A percentile compares a stretch with the other conserved stretches of the same genome.
phyloP scores from a whole-genome alignment of 108 stramenopile genomes.

The Pelagomonas calceolata region DNA sequence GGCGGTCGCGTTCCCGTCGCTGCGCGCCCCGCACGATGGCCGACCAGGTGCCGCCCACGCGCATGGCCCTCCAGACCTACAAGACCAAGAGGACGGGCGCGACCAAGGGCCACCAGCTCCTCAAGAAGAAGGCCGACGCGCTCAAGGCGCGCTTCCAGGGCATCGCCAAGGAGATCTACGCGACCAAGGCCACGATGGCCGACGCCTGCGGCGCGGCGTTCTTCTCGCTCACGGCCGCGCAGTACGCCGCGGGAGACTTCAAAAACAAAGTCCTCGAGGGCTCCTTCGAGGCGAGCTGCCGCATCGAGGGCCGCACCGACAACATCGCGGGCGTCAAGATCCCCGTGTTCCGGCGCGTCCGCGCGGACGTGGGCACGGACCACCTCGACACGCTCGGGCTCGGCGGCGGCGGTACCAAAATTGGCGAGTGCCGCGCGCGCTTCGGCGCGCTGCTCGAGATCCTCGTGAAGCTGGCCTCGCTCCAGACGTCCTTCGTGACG shows the following conservation, averaged over 20 bases:
- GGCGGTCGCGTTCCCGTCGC: too few species aligned
- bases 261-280: conserved; percentile 84
- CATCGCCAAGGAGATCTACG: conserved; percentile 87
- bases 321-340: conserved; percentile 97
- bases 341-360: conserved; percentile 86
- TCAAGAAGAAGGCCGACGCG: conserved; percentile 77
- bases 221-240: conserved; percentile 90
- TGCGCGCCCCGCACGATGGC: too few species aligned
- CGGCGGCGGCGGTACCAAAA: conserved; percentile 89
- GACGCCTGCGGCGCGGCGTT: conserved; percentile 69
- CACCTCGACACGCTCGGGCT: conserved; percentile 81
- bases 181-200: conserved; percentile 78
- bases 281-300: conserved; percentile 65
- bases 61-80: conserved; percentile 92
- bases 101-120: conserved; percentile 75
- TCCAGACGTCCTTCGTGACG: conserved; percentile 91
- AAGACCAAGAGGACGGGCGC: conserved; percentile 90
- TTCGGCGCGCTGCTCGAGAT: conserved; percentile 68
- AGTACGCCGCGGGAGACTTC: conserved; percentile 96
- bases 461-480: conserved; percentile 86
- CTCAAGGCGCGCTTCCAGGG: conserved; percentile 92
- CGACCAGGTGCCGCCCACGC: conserved; percentile 82
- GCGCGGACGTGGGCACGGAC: conserved; percentile 80
- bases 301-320: conserved; percentile 75
- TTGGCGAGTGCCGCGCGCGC: conserved; percentile 74